Percentiles rank a stretch among this genome's conserved stretches.
Conservation (phyloP, 176 grass and related monocot species). For the Leersia perrieri region DNA sequence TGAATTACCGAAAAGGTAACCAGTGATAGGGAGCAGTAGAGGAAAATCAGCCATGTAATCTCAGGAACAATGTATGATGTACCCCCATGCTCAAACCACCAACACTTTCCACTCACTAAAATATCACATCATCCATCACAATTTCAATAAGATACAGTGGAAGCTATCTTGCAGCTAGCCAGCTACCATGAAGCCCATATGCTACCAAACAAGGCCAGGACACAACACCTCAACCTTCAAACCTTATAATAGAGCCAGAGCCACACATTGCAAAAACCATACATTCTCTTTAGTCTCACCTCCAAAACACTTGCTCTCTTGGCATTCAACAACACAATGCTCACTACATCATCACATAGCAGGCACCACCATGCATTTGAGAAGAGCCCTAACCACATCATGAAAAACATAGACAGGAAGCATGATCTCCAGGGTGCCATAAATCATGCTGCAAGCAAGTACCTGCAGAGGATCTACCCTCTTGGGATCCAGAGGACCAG, state of each 20-base stretch:
- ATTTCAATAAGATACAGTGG: constrained; percentile 58
- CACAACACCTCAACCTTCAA: constrained; percentile 50
- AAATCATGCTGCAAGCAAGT: constrained; percentile 50
- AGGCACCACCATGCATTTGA: constrained; percentile 69
- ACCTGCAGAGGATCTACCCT: constrained; percentile 64
- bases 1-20: constrained; percentile 26
- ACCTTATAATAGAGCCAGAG: constrained; percentile 55
- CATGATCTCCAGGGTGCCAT: constrained; percentile 43
- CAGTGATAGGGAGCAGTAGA: background rate
- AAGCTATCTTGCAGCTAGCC: constrained; percentile 93
- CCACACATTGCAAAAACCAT: constrained; percentile 26
- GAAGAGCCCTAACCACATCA: constrained; percentile 42
- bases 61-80: constrained; percentile 2
- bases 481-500: constrained; percentile 68
- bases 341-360: constrained; percentile 53
- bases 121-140: constrained; percentile 32
- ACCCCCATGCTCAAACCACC: constrained; percentile 27
- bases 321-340: constrained; percentile 9
- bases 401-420: constrained; percentile 53
- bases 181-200: constrained; percentile 95
- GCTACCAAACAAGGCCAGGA: constrained; percentile 73
- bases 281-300: constrained; percentile 15
- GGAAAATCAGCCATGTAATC: constrained; percentile 23
- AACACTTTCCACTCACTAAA: constrained; percentile 32
- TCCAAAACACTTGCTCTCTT: constrained; percentile 28